Conservation (phyloP, 306 rosid species). For the Erythrophleum fordii region DNA sequence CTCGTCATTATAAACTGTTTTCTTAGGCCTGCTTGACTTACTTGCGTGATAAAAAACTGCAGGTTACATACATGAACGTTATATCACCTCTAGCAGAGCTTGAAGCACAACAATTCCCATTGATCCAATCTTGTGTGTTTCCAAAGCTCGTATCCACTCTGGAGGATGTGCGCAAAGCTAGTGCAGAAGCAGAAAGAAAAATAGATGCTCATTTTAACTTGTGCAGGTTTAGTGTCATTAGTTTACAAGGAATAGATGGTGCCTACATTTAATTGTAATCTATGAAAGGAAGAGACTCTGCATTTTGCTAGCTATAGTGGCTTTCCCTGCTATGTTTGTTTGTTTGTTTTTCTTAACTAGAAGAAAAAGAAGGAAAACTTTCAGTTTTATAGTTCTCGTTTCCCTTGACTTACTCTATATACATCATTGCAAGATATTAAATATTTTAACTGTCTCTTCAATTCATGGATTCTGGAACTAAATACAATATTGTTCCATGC, state of each 20-base stretch:
- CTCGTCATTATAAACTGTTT: background rate
- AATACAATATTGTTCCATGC: constrained; percentile 40
- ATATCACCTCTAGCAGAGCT: constrained; percentile 81
- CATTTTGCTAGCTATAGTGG: background rate
- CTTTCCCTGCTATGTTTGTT: constrained; percentile 1
- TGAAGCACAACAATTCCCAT: constrained; percentile 79
- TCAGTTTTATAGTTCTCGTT: background rate
- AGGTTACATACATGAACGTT: constrained; percentile 80
- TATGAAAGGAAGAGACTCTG: background rate
- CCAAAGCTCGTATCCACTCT: constrained; percentile 73
- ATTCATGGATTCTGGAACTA: constrained; percentile 32
- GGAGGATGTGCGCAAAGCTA: constrained; percentile 82
- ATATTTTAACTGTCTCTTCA: background rate
- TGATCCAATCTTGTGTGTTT: constrained; percentile 83
- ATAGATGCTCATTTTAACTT: constrained; percentile 72
- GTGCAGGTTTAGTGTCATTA: constrained; percentile 68
- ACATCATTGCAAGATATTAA: constrained; percentile 1
- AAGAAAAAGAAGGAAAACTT: background rate
- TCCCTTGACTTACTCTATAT: background rate
- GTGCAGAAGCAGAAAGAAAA: constrained; percentile 90
- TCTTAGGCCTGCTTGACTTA: constrained; percentile 30
- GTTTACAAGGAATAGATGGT: background rate
- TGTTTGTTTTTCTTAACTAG: background rate
- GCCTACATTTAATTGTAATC: background rate
- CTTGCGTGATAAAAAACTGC: constrained; percentile 33